Conservation (phyloP, 768 basidiomycete genomes). For the Pulveroboletus sp. region DNA sequence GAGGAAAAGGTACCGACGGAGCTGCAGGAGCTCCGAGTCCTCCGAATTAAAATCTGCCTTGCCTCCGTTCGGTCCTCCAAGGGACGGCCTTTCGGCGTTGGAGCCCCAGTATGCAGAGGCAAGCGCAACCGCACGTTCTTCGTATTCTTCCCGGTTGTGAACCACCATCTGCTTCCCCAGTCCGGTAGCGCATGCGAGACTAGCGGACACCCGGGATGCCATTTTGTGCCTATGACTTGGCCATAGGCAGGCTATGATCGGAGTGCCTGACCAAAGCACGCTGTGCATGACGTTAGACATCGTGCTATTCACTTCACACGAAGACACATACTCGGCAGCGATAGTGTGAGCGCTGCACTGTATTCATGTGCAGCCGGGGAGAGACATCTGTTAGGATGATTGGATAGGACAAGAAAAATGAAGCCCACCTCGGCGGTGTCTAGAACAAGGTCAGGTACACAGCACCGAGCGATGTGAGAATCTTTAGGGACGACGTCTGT, state of each 20-base stretch:
- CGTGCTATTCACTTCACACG: neutral
- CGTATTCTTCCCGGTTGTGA: constrained; percentile 39
- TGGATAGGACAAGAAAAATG: neutral
- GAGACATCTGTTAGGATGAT: neutral
- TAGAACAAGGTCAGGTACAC: constrained; percentile 48
- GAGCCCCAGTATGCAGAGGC: no score
- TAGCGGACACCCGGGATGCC: constrained; percentile 47
- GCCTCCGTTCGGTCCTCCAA: constrained; percentile 1
- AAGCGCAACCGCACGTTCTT: constrained; percentile 36
- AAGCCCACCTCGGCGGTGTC: constrained; percentile 45
- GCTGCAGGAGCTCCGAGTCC: constrained; percentile 5
- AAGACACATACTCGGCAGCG: constrained; percentile 40
- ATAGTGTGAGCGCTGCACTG: constrained; percentile 52
- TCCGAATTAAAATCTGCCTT: neutral
- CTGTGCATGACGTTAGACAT: constrained; percentile 22
- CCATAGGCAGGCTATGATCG: constrained; percentile 42
- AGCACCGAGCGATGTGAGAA: constrained; percentile 39
- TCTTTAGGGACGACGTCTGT: constrained; percentile 47
- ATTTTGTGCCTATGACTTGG: constrained; percentile 45
- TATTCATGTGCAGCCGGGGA: neutral
- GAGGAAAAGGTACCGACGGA: constrained; percentile 30
- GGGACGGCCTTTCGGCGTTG: neutral
- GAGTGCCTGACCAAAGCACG: constrained; percentile 49
- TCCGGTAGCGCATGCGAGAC: constrained; percentile 44
- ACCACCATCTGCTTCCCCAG: constrained; percentile 47